Base-by-base conservation (phyloP, 2,329 filamentous ascomycete species). In the Ceratocystis diversiconidia region DNA sequence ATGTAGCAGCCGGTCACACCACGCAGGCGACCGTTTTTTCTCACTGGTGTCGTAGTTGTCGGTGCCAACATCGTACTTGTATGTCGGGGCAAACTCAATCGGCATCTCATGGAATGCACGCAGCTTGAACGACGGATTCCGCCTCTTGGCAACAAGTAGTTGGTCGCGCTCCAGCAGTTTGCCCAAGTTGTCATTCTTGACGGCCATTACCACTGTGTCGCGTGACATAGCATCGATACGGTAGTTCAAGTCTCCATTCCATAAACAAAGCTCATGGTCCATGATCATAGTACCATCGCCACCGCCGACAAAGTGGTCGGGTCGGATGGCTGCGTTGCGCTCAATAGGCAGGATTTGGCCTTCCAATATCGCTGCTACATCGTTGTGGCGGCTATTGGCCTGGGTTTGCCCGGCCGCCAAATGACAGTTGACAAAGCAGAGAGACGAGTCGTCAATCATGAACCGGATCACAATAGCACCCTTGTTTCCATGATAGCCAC, bases 351-450 rank as follows among this genome's bases (percentile, higher is more conserved):
- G 79, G 5, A 89, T 79, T 22, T 82, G 80, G 2, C 86, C 81
- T 73, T 97, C 92, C 32, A 99, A 82, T 67, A 99, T 97, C 3
- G 86, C 87, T 0, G 91, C 89, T 30, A 96, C 85, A 72, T 99
- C 94, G 71, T 91, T 94, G 76, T 99, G 95, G 5, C 94, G 89
- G 71, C 92, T 85, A 66, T 88, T 88, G 0, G 92, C 95, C 67
- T 95, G 89, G 0, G 88, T 86, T 74, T 99, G 94, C 0, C 94
- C 94, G 0, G 94, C 94, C 19, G 94, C 94, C 67, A 99, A 79
- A 82, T 99, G 94, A 73, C 94, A 99, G 73, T 99, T 99, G 76
- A 97, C 83, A 75, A 99, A 92, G 76, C 94, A 99, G 44, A 99
- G 76, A 1, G 92, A 96, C 62, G 87, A 94, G 74, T 99, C 92